A percentile compares a stretch with the other conserved stretches of the same genome.
These are phyloP conservation scores for Pestalotiopsis fici DNA, from an alignment of 2,329 filamentous ascomycete genomes.

Conservation along the genomic window DNA sequence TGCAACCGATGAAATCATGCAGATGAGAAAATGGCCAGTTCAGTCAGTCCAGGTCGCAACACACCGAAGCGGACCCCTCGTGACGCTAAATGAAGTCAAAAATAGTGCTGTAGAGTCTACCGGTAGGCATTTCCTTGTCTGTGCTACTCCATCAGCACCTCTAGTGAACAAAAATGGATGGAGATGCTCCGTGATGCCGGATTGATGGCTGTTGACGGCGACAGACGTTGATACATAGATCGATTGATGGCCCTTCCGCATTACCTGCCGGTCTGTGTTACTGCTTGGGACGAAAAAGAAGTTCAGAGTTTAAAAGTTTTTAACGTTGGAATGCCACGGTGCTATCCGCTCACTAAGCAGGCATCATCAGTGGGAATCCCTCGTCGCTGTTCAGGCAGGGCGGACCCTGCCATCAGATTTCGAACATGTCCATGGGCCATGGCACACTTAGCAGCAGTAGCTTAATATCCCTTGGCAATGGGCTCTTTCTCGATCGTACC, in stretches of 20 bases:
- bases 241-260: constrained; percentile 1
- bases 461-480: neutral
- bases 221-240: neutral
- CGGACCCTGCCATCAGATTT: neutral
- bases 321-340: neutral
- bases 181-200: neutral
- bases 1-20: neutral
- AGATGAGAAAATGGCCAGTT: neutral
- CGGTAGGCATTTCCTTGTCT: neutral
- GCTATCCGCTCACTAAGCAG: neutral
- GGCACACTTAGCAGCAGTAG: neutral
- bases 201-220: neutral
- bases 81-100: neutral
- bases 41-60: neutral
- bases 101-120: neutral
- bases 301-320: neutral
- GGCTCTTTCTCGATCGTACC: neutral
- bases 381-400: neutral
- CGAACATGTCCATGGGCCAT: neutral
- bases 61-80: neutral
- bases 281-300: constrained; percentile 1
- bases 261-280: neutral
- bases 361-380: neutral
- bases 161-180: neutral
- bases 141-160: neutral